Base-by-base conservation (phyloP, 2,329 filamentous ascomycete genomes). In the Dothistroma pini region DNA sequence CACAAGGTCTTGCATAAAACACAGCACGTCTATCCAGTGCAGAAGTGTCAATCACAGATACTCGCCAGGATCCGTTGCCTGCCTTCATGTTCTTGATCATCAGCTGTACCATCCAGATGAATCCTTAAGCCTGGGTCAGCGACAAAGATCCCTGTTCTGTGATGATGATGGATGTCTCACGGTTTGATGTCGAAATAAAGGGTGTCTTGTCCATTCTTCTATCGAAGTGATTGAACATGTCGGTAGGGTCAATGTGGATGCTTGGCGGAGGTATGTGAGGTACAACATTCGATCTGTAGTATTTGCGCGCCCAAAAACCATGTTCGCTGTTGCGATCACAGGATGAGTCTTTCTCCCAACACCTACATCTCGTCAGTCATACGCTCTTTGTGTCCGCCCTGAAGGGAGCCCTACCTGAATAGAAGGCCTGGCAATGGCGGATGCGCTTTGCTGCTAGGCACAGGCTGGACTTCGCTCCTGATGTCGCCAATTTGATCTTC, bases 341-440 rank as follows among this genome's bases (percentile, higher is more conserved):
- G 1, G 35, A 25, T 5, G 58, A 32, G 19, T 57, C 49, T 19
- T 63, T 38, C 12, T 57, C 34, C 61, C 61, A 63, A 22, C 44
- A 57, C 19, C 59, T 58, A 31, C 44, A 25, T 14, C 38, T 19
- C 4, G 7, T 44, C 38, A 44, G 38, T 44, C 12, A 22, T 44
- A 19, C 12, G 19, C 19, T 7, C 12, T 44, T 14, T 19, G 38
- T 44, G 38, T 44, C 19, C 38, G 19, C 14, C 38, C 19, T 44
- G 12, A 14, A 19, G 7, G 19, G 25, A 29, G 25, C 25, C 53
- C 21, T 16, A 55, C 25, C 57, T 35, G 34, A 59, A 63, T 4
- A 63, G 52, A 12, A 63, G 56, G 4, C 52, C 58, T 9, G 58
- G 54, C 29, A 63, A 12, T 5, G 52, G 58, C 16, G 61, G 58